These are phyloP conservation scores for Rosa lucieae DNA, from an alignment of 306 rosid genomes.

Conservation along the genomic window DNA sequence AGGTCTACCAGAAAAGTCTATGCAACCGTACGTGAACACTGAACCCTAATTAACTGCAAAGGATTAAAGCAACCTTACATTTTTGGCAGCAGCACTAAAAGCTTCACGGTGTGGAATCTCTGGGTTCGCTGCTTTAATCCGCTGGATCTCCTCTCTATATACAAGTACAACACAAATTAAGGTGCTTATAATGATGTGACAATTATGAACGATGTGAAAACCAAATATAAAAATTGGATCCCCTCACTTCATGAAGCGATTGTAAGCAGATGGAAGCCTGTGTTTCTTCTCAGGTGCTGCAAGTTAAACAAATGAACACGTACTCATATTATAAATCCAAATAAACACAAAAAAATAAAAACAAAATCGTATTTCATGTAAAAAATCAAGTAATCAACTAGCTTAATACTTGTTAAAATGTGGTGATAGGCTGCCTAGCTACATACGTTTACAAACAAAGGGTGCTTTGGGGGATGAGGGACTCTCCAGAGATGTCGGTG, in stretches of 20 bases:
- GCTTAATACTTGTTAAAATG: not conserved
- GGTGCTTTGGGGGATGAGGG: conserved; percentile 82
- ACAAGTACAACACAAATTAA: not conserved
- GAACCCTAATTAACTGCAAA: conserved; percentile 4
- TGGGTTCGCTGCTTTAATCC: conserved; percentile 91
- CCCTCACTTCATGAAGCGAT: conserved; percentile 97
- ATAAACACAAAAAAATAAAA: not conserved
- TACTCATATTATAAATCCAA: not conserved
- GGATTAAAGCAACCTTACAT: conserved; percentile 34
- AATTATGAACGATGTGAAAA: not conserved
- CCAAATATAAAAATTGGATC: not conserved
- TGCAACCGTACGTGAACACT: not conserved
- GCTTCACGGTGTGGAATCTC: conserved; percentile 98
- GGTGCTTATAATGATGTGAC: not conserved
- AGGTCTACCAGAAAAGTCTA: not conserved
- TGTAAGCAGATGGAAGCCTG: conserved; percentile 95
- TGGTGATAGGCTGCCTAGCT: not conserved
- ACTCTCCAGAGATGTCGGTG: conserved; percentile 53
- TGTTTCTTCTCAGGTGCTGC: conserved; percentile 99
- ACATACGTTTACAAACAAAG: conserved; percentile 87
- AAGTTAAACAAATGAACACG: conserved; percentile 1
- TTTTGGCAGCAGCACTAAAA: conserved; percentile 93
- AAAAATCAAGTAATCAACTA: not conserved
- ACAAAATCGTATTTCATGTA: not conserved
- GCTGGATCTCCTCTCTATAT: conserved; percentile 91